Evolutionary conservation across 2,329 filamentous ascomycete genomes (phyloP), one percentile per base, ranked within the genome.

Genomic region (Pseudogymnoascus sp.): DNA sequence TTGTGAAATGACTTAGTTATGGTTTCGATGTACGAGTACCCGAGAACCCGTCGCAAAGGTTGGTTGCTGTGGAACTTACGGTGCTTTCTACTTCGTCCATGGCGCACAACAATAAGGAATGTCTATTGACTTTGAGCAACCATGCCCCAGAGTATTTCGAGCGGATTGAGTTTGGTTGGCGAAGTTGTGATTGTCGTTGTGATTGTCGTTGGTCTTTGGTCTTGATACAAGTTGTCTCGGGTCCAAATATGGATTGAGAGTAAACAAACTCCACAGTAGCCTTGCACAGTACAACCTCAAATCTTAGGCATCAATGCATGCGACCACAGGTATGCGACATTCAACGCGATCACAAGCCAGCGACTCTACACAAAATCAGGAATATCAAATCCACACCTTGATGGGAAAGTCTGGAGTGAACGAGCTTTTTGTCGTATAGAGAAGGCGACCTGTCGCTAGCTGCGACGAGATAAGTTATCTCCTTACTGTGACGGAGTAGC

Each of bases 71-170:
- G 18, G 31, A 23, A 59, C 61, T 28, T 62, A 62, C 60, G 49
- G 60, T 41, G 37, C 40, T 61, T 59, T 62, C 61, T 23, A 21
- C 28, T 55, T 45, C 49, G 16, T 62, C 61, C 61, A 62, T 62
- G 25, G 37, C 58, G 60, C 18, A 23, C 41, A 60, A 43, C 59
- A 60, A 43, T 60, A 55, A 35, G 49, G 11, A 55, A 55, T 35
- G 11, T 55, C 16, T 55, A 55, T 33, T 55, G 28, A 33, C 9
- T 55, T 55, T 55, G 49, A 55, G 49, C 28, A 16, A 55, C 28
- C 49, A 55, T 55, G 28, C 9, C 49, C 49, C 49, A 11, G 5
- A 18, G 33, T 55, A 55, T 55, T 55, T 55, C 49, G 28, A 55
- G 16, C 49, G 9, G 23, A 55, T 55, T 55, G 49, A 21, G 28